phyloP scores from a whole-genome alignment of 2,329 filamentous ascomycete species.

The Fusarium annulatum region DNA sequence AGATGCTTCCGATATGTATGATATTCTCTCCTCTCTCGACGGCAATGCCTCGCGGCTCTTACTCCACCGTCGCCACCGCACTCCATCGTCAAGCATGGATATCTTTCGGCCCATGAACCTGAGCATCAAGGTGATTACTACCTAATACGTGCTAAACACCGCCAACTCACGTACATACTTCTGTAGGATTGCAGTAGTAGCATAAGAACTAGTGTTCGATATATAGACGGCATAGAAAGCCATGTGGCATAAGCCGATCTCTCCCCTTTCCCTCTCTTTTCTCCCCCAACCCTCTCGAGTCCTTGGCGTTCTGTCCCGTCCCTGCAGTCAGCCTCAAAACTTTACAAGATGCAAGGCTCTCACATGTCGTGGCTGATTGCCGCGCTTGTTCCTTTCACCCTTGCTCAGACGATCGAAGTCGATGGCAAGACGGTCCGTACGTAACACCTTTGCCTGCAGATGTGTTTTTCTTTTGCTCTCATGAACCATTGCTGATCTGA shows the following conservation, averaged over 20 bases:
- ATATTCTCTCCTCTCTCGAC: not conserved
- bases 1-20: not conserved
- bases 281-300: slow-evolving; percentile 9
- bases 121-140: slow-evolving; percentile 26
- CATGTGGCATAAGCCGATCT: slow-evolving; percentile 29
- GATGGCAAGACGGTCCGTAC: slow-evolving; percentile 35
- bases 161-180: not conserved
- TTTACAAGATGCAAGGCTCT: slow-evolving; percentile 19
- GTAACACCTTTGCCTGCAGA: slow-evolving; percentile 8
- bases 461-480: not conserved
- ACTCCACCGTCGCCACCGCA: slow-evolving; percentile 11
- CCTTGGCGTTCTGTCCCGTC: slow-evolving; percentile 8
- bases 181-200: not conserved
- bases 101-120: slow-evolving; percentile 5
- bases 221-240: slow-evolving; percentile 25
- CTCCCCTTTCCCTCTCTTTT: not conserved
- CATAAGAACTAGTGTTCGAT: slow-evolving; percentile 7
- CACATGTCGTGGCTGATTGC: slow-evolving; percentile 29
- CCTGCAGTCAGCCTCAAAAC: slow-evolving; percentile 16
- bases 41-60: not conserved
- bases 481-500: slow-evolving; percentile 27
- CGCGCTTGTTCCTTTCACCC: slow-evolving; percentile 16
- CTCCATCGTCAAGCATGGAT: slow-evolving; percentile 17
- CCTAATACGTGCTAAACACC: slow-evolving; percentile 21
- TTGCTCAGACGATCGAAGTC: slow-evolving; percentile 36